Evolutionary conservation across 2,329 filamentous ascomycete species (phyloP), one percentile per base, ranked within the genome.

Genomic region (Tricladium varicosporioides): DNA sequence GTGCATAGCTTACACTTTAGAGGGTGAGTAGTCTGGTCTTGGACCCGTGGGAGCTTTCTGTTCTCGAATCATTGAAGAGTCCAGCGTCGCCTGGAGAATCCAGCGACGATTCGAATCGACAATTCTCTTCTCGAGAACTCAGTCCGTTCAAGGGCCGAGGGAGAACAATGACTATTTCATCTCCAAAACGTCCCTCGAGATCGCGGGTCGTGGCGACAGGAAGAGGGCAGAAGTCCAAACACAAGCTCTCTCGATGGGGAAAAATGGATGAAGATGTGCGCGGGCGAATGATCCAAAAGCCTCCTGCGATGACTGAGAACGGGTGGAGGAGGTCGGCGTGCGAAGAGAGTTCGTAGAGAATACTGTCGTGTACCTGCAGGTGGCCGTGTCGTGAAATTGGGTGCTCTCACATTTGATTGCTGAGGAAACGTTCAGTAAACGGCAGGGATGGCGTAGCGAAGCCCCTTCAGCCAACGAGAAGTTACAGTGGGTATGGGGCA

Each of bases 21-120:
- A 77, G 56, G 81, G 77, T 63, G 81, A 82, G 69, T 80, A 78
- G 73, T 79, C 78, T 74, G 80, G 79, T 78, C 79, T 78, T 71
- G 80, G 77, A 76, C 81, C 82, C 79, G 80, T 79, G 74, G 80
- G 78, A 73, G 76, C 75, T 72, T 75, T 78, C 73, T 79, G 76
- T 73, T 83, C 78, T 72, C 75, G 76, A 73, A 77, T 75, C 80
- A 82, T 82, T 61, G 63, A 61, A 58, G 44, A 45, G 33, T 16
- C 51, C 52, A 43, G 47, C 22, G 56, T 60, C 59, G 54, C 52
- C 59, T 56, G 61, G 59, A 51, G 43, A 50, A 32, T 57, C 63
- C 58, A 61, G 61, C 60, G 58, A 62, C 59, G 55, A 45, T 54
- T 53, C 59, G 55, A 54, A 62, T 54, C 54, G 60, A 53, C 47